Evolutionary conservation across 805 yeast species (phyloP).

Genomic region (Suhomyces vadensis): DNA sequence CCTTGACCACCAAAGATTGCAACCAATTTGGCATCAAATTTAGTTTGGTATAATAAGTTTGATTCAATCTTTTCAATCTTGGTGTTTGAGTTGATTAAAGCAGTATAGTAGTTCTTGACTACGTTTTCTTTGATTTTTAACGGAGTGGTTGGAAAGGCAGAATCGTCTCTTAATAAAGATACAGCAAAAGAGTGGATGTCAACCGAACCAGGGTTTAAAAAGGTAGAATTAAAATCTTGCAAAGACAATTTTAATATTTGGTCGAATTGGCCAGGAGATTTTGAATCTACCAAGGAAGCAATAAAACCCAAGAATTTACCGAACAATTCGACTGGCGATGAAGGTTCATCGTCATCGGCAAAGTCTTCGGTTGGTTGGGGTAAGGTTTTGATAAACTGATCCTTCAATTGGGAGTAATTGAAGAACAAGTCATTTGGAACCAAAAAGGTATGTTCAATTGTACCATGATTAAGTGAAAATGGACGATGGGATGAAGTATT

Average conservation of each 20-base stretch:
- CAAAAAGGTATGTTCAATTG: conserved; percentile 82
- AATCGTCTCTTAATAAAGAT: conserved; percentile 50
- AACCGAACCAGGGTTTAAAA: conserved; percentile 54
- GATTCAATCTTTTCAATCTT: conserved; percentile 26
- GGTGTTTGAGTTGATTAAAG: conserved; percentile 31
- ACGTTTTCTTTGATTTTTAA: conserved; percentile 66
- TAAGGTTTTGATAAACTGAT: conserved; percentile 75
- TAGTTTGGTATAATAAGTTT: conserved; percentile 64
- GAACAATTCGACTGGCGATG: conserved; percentile 80
- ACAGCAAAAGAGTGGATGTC: conserved; percentile 93
- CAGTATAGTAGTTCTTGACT: conserved; percentile 71
- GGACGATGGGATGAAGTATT: conserved; percentile 54
- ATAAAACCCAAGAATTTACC: conserved; percentile 81
- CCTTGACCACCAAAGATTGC: conserved; percentile 99
- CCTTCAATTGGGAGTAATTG: conserved; percentile 82
- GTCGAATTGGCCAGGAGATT: conserved; percentile 47
- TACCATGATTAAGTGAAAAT: conserved; percentile 77
- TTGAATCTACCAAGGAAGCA: conserved; percentile 47
- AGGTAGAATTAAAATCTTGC: conserved; percentile 82
- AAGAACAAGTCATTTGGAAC: conserved; percentile 82
- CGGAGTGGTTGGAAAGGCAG: conserved; percentile 59
- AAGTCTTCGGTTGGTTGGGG: conserved; percentile 81
- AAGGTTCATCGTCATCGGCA: conserved; percentile 85
- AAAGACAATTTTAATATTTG: conserved; percentile 71
- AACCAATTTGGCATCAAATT: conserved; percentile 59